Evolutionary conservation across 2,329 filamentous ascomycete genomes (phyloP).

Genomic region (Orbilia javanica): DNA sequence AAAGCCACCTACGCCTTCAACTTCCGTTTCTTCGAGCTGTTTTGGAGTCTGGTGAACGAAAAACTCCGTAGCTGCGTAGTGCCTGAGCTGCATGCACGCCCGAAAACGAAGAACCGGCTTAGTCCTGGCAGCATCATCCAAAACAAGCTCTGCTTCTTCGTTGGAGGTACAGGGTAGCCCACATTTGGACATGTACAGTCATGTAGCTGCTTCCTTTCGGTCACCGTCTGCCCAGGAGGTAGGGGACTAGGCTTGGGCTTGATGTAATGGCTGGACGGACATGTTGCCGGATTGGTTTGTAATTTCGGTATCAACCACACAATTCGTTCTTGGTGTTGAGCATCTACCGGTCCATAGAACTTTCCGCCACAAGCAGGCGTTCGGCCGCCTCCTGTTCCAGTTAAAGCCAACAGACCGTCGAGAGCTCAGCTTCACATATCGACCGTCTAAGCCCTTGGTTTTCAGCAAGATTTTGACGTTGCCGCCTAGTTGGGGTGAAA

Average conservation of each 20-base stretch:
- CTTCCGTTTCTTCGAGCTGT: conserved; percentile 27
- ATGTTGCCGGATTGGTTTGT: conserved; percentile 54
- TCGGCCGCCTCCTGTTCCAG: conserved; percentile 33
- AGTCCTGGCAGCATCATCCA: conserved; percentile 1
- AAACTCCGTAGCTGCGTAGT: conserved; percentile 8
- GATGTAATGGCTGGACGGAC: conserved; percentile 43
- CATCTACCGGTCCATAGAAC: conserved; percentile 16
- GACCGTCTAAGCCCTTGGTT: conserved; percentile 1
- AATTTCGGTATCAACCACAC: conserved; percentile 44
- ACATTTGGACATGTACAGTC: conserved; percentile 21
- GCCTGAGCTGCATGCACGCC: conserved; percentile 15
- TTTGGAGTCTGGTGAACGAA: conserved; percentile 32
- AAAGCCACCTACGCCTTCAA: conserved; percentile 31
- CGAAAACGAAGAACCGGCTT: neutral
- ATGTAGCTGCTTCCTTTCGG: conserved; percentile 24
- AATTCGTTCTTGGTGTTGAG: conserved; percentile 6
- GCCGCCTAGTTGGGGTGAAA: conserved; percentile 24
- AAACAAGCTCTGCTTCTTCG: conserved; percentile 3
- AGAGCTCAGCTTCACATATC: conserved; percentile 21
- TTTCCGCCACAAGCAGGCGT: conserved; percentile 42
- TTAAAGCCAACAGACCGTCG: neutral
- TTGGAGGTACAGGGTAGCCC: neutral
- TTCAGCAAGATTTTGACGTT: conserved; percentile 1
- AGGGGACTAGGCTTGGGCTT: neutral
- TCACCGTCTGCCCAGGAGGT: conserved; percentile 17